Evolutionary conservation across 352 stramenopile species (phyloP).

Genomic region (Bremia lactucae): DNA sequence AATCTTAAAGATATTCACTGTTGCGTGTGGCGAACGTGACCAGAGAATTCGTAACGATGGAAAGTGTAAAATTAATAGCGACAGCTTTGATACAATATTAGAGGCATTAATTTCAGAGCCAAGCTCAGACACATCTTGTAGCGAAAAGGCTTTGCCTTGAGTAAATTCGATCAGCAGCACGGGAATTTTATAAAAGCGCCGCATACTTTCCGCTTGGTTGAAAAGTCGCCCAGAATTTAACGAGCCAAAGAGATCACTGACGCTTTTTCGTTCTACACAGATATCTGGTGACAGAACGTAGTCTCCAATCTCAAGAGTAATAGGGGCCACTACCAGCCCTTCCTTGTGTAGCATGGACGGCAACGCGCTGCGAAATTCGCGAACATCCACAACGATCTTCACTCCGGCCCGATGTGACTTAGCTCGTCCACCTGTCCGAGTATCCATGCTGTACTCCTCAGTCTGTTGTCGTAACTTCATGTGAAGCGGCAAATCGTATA

Average conservation of each 20-base stretch:
- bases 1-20: constrained; percentile 75
- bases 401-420: constrained; percentile 34
- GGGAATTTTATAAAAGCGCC: constrained; percentile 76
- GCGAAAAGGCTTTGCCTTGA: constrained; percentile 75
- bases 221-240: constrained; percentile 93
- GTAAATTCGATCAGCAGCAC: constrained; percentile 95
- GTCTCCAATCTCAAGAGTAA: constrained; percentile 94
- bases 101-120: constrained; percentile 87
- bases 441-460: constrained; percentile 75
- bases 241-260: constrained; percentile 93
- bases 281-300: constrained; percentile 96
- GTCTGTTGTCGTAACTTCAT: constrained; percentile 54
- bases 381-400: constrained; percentile 90
- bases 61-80: constrained; percentile 90
- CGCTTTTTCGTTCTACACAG: constrained; percentile 94
- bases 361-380: constrained; percentile 93
- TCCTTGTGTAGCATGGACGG: constrained; percentile 95
- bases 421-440: constrained; percentile 44
- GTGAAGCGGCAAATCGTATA: constrained; percentile 73
- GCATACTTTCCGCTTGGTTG: constrained; percentile 88
- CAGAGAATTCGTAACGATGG: constrained; percentile 91
- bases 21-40: constrained; percentile 89
- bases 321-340: constrained; percentile 86
- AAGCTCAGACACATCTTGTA: constrained; percentile 86
- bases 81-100: constrained; percentile 93